phyloP scores from a whole-genome alignment of 352 stramenopile species.

The Blastocystis sp. region DNA sequence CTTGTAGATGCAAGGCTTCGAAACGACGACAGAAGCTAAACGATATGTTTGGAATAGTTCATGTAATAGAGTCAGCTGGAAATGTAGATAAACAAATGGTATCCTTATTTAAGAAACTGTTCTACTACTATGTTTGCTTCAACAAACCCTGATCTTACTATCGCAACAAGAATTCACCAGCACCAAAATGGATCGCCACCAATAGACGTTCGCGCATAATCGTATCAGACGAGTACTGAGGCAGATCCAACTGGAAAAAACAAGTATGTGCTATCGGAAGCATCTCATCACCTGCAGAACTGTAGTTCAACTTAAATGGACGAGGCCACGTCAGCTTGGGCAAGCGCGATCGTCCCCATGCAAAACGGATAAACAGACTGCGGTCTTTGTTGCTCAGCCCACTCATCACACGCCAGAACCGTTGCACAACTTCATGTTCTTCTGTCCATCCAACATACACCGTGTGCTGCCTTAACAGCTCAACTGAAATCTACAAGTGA shows the following conservation, averaged over 20 bases:
- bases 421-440: constrained; percentile 67
- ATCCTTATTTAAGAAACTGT: neutral
- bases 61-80: neutral
- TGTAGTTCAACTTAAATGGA: constrained; percentile 79
- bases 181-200: constrained; percentile 71
- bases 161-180: constrained; percentile 56
- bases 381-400: constrained; percentile 68
- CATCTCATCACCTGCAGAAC: constrained; percentile 70
- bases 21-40: neutral
- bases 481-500: constrained; percentile 66
- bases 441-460: constrained; percentile 67
- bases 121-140: constrained; percentile 73
- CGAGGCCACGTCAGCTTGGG: constrained; percentile 77
- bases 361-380: constrained; percentile 74
- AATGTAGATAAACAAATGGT: neutral
- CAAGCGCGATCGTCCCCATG: constrained; percentile 81
- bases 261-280: constrained; percentile 82
- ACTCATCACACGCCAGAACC: constrained; percentile 69
- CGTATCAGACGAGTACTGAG: constrained; percentile 74
- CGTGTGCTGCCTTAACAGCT: constrained; percentile 69
- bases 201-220: constrained; percentile 75
- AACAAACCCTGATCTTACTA: neutral
- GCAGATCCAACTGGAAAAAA: constrained; percentile 82
- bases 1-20: neutral
- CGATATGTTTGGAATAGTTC: too few relatives aligned